Evolutionary conservation across 2,329 filamentous ascomycete genomes (phyloP), one percentile per base, ranked within the genome.

Genomic region (Grosmannia serpens): DNA sequence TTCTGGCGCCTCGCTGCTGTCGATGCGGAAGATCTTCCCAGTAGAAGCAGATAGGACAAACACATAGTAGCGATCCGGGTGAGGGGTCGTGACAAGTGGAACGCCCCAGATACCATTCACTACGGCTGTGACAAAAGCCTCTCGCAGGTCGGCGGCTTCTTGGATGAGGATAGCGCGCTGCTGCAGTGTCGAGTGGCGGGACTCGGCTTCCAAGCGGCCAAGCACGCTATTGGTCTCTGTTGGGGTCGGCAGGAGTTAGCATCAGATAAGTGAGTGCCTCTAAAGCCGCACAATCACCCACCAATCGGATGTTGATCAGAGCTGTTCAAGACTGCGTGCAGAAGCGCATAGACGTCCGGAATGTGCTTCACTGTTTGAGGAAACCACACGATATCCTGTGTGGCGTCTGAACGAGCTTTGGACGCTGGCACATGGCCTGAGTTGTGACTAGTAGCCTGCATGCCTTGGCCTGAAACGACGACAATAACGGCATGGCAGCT

Each of bases 321-420:
- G 27, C 55, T 51, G 53, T 62, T 60, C 17, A 60, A 35, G 6
- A 58, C 55, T 24, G 55, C 59, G 27, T 62, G 61, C 41, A 62
- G 27, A 15, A 62, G 57, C 2, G 59, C 57, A n/a, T 60, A 60
- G 2, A 62, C 44, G n/a, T 62, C 57, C 1, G 59, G 59, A 33
- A 62, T 60, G 7, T 58, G 47, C 31, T 26, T 24, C 22, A 59
- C 15, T 4, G 50, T 46, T 24, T 51, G 51, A 2, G 29, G 24
- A 24, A 60, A 55, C 22, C 58, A 55, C 17, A 51, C 10, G 3
- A 61, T 13, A 6, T 41, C 33, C 11, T 53, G 6, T 10, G 17
- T 11, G 11, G 17, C 31, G 22, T 22, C 22, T 9, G 55, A 17
- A 1, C 6, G 6, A 7, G 15, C 9, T 33, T 33, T 15, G 6